phyloP scores from a whole-genome alignment of 2,329 filamentous ascomycete genomes.

The Plectosphaerella cucumerina region DNA sequence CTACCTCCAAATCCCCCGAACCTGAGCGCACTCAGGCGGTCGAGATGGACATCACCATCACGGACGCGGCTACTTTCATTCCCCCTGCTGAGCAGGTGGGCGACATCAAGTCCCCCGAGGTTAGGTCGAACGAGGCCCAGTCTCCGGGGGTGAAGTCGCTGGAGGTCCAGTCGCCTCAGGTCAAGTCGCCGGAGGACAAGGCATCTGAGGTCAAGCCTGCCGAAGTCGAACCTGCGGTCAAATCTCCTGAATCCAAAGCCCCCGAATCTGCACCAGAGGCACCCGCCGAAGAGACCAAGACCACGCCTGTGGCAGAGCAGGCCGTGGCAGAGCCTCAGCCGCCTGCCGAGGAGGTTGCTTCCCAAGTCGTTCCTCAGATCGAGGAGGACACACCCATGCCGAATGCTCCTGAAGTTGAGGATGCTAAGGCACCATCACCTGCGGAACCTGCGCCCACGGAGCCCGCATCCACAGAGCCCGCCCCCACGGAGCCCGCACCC shows the following conservation, averaged over 20 bases:
- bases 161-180: background rate
- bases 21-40: background rate
- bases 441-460: background rate
- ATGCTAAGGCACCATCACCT: no score
- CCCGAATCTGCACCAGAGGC: background rate
- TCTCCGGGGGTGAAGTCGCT: background rate
- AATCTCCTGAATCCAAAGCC: background rate
- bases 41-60: background rate
- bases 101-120: background rate
- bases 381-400: no score
- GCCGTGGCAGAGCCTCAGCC: no score
- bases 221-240: conserved; percentile 1
- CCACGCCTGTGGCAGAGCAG: no score
- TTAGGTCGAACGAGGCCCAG: background rate
- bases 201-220: background rate
- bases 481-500: no score
- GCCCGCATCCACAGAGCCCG: no score
- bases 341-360: no score
- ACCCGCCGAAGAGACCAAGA: no score
- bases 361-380: no score
- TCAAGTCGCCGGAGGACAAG: background rate
- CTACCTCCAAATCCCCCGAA: no score
- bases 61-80: background rate
- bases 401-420: no score
- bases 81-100: background rate